Evolutionary conservation across 257 asterid species (phyloP).

Genomic region (Avicennia marina): DNA sequence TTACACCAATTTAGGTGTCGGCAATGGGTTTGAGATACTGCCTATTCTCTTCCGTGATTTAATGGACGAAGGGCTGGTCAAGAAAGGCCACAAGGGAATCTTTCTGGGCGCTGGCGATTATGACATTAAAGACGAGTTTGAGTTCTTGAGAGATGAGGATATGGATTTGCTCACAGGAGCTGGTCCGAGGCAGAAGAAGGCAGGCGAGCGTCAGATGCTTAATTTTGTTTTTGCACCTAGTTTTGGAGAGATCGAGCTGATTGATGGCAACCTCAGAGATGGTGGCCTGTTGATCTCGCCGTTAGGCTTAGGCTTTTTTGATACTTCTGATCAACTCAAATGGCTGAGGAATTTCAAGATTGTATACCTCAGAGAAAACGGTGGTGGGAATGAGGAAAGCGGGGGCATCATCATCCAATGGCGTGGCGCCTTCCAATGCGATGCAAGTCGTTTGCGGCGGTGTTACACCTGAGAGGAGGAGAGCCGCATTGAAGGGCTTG

Average conservation of each 20-base stretch:
- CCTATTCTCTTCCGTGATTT: constrained; percentile 57
- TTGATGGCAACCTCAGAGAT: constrained; percentile 37
- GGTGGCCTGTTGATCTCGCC: constrained; percentile 54
- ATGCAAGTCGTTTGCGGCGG: constrained; percentile 19
- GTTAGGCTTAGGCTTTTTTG: constrained; percentile 35
- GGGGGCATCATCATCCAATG: neutral
- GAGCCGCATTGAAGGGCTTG: constrained; percentile 33
- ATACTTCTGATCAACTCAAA: constrained; percentile 31
- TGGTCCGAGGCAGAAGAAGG: constrained; percentile 18
- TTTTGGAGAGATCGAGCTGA: constrained; percentile 21
- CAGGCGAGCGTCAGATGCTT: constrained; percentile 7
- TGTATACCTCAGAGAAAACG: constrained; percentile 49
- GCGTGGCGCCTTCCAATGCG: no score
- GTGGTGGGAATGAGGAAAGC: constrained; percentile 58
- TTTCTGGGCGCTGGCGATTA: constrained; percentile 27
- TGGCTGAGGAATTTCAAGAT: constrained; percentile 33
- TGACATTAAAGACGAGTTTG: constrained; percentile 23
- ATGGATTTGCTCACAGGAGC: constrained; percentile 35
- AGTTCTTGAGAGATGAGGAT: constrained; percentile 34
- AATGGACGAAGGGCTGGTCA: constrained; percentile 63
- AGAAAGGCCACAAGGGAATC: constrained; percentile 56
- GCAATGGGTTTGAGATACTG: constrained; percentile 22
- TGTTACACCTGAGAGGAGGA: constrained; percentile 28
- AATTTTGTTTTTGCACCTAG: constrained; percentile 46
- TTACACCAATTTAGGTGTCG: no score